Evolutionary conservation across 139 green algal species (phyloP).

Genomic region (Micractinium conductrix): DNA sequence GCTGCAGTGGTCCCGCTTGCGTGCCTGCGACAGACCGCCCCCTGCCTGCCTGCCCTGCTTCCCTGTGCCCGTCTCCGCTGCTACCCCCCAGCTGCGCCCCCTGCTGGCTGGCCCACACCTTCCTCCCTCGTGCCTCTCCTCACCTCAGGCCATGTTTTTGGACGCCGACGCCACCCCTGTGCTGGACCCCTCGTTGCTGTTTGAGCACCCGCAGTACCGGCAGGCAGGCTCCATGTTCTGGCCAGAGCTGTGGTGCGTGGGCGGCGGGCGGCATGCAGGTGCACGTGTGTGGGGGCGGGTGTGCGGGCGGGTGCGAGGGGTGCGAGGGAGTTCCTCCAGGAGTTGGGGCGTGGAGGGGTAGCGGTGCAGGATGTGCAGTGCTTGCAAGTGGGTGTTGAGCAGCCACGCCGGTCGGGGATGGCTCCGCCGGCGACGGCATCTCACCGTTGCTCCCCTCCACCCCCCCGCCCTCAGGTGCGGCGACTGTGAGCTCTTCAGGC

Average conservation of each 20-base stretch:
- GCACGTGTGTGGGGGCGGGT: too few species aligned
- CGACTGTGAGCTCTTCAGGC: constrained; percentile 25
- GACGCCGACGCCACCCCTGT: constrained; percentile 45
- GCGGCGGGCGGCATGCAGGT: neutral
- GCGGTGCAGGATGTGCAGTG: too few species aligned
- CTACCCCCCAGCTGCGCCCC: neutral
- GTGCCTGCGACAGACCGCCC: neutral
- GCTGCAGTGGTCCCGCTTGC: neutral
- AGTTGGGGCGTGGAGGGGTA: too few species aligned
- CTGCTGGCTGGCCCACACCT: too few species aligned
- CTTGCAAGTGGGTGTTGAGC: neutral
- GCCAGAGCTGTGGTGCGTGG: constrained; percentile 48
- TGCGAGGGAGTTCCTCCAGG: too few species aligned
- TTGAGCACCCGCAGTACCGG: constrained; percentile 30
- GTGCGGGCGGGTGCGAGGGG: too few species aligned
- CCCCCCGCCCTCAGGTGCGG: constrained; percentile 4
- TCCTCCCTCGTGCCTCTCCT: neutral
- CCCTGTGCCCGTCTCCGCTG: too few species aligned
- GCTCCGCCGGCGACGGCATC: neutral
- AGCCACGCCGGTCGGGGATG: neutral
- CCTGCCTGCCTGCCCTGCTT: too few species aligned
- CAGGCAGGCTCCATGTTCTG: constrained; percentile 50
- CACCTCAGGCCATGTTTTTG: constrained; percentile 39
- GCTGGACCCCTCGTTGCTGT: constrained; percentile 42
- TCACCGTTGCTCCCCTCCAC: neutral